Conservation (phyloP, 768 basidiomycete genomes). For the Lactarius pseudohatsudake region DNA sequence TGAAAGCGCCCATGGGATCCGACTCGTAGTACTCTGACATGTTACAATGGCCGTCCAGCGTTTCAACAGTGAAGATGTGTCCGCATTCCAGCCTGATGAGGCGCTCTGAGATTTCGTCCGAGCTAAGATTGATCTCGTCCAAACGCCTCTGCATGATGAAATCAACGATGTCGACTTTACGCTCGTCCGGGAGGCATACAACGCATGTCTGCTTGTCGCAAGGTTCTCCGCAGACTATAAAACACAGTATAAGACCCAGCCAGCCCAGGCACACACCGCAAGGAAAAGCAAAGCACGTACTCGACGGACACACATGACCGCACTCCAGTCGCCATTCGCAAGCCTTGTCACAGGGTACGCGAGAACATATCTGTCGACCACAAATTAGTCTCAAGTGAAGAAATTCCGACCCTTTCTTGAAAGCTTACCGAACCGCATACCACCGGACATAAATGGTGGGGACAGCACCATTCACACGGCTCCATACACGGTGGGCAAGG, state of each 20-base stretch:
- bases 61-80: conserved; percentile 43
- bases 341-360: conserved; percentile 39
- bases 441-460: conserved; percentile 37
- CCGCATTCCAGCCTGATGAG: conserved; percentile 37
- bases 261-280: not conserved
- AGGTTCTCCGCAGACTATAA: conserved; percentile 41
- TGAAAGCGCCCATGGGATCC: conserved; percentile 32
- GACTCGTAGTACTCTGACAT: conserved; percentile 36
- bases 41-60: conserved; percentile 39
- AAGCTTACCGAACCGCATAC: conserved; percentile 40
- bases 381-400: not conserved
- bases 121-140: conserved; percentile 31
- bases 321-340: conserved; percentile 37
- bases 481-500: conserved; percentile 40
- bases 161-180: conserved; percentile 38
- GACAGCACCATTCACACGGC: conserved; percentile 39
- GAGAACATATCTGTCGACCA: conserved; percentile 37
- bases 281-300: conserved; percentile 28
- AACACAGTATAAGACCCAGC: conserved; percentile 1
- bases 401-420: not conserved
- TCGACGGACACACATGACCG: conserved; percentile 41
- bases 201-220: conserved; percentile 38
- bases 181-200: conserved; percentile 33
- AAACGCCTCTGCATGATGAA: conserved; percentile 38
- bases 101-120: conserved; percentile 35